A percentile compares a stretch with the other conserved stretches of the same genome.
phyloP scores from a whole-genome alignment of 2,329 filamentous ascomycete genomes.

The Claviceps capensis region DNA sequence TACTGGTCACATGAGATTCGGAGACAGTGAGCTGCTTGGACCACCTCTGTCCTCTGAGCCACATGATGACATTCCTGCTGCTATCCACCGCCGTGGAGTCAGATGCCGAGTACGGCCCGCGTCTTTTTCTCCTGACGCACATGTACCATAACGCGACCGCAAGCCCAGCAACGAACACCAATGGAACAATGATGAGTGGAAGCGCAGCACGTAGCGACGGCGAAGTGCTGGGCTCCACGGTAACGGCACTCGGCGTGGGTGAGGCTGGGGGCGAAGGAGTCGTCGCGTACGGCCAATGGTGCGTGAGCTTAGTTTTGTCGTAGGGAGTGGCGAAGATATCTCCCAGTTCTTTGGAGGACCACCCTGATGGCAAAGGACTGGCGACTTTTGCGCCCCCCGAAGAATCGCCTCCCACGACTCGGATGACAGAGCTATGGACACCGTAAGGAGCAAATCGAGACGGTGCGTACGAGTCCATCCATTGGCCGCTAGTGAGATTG shows the following conservation, averaged over 20 bases:
- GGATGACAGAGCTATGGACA: conserved; percentile 50
- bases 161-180: conserved; percentile 1
- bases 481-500: conserved; percentile 55
- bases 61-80: conserved; percentile 33
- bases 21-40: conserved; percentile 21
- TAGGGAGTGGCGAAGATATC: conserved; percentile 43
- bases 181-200: conserved; percentile 8
- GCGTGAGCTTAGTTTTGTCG: conserved; percentile 38
- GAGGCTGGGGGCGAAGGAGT: not conserved
- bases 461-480: conserved; percentile 59
- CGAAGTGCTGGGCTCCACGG: not conserved
- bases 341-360: conserved; percentile 33
- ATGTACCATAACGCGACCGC: conserved; percentile 36
- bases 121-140: conserved; percentile 33
- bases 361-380: conserved; percentile 44
- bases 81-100: conserved; percentile 31
- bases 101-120: conserved; percentile 16
- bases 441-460: conserved; percentile 49
- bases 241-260: not conserved
- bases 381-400: conserved; percentile 58
- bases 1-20: not conserved
- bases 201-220: conserved; percentile 3
- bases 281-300: conserved; percentile 46
- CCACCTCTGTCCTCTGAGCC: conserved; percentile 33
- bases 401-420: conserved; percentile 52